Base-by-base conservation (phyloP, 2,329 filamentous ascomycete species). In the Thielaviopsis euricoi region DNA sequence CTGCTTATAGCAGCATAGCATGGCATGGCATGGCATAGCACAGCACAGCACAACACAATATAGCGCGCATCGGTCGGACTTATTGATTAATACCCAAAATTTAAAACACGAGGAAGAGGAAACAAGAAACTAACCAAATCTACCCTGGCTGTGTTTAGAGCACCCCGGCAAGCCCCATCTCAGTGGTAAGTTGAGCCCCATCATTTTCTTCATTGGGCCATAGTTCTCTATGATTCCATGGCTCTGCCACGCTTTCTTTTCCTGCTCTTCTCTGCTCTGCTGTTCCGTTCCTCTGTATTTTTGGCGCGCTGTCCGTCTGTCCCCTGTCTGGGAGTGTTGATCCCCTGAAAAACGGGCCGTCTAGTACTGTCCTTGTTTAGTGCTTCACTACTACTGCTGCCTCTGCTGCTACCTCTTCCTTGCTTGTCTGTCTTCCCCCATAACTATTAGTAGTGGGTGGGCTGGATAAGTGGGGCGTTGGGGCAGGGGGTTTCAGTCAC, bases 91-190 rank as follows among this genome's bases (percentile, higher is more conserved):
- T 4, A 43, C 10, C 7, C 4, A 7, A 43, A 43, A 43, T 43
- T 43, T 43, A 43, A 15, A 43, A 43, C n/a, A 22, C 1, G 19
- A 29, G 15, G 29, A 55, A 13, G 37, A 48, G 15, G 46, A 6
- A 15, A n/a, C 33, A 54, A n/a, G 33, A 63, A 64, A 66, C 68
- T 73, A 67, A 73, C 69, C 40, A 62, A 66, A 64, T 48, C n/a
- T n/a, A n/a, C n/a, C n/a, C n/a, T n/a, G n/a, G n/a, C 60, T 63
- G 59, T 62, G 58, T 61, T 62, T 68, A 85, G 81, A 85, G 72
- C 83, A 86, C 68, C 82, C 82, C 61, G 79, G 78, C 71, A 83
- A 84, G 71, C 82, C 83, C 70, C 82, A 86, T 73, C 68, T 86
- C 60, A 71, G 70, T 65, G 77, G 81, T 82, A 74, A 76, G 79